phyloP scores from a whole-genome alignment of 106 monocot species.

The Hemerocallis citrina region DNA sequence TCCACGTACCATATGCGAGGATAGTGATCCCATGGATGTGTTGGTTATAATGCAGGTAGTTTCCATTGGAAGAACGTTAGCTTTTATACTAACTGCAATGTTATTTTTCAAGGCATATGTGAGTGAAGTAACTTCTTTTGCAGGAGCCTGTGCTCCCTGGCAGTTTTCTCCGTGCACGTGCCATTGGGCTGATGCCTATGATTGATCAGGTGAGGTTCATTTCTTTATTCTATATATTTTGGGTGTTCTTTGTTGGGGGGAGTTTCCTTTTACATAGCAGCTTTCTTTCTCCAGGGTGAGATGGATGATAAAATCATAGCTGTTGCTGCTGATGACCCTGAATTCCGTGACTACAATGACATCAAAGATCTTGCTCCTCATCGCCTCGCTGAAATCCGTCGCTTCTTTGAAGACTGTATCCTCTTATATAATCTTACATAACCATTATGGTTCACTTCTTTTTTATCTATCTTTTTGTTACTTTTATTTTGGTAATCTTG shows the following conservation, averaged over 20 bases:
- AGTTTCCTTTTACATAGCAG: background rate
- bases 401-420: constrained; percentile 85
- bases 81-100: too few relatives aligned
- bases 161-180: constrained; percentile 62
- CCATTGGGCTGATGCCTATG: constrained; percentile 85
- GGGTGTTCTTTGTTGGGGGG: background rate
- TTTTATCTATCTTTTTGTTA: background rate
- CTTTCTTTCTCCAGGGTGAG: constrained; percentile 34
- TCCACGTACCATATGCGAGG: constrained; percentile 68
- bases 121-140: too few relatives aligned
- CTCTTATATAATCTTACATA: background rate
- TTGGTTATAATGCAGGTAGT: constrained; percentile 68
- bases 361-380: constrained; percentile 69
- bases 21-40: constrained; percentile 71
- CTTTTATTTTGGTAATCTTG: background rate
- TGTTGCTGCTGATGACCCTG: constrained; percentile 68
- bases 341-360: constrained; percentile 60
- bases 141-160: constrained; percentile 69
- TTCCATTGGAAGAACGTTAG: background rate
- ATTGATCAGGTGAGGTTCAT: constrained; percentile 52
- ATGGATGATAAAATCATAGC: constrained; percentile 79
- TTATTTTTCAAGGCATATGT: too few relatives aligned
- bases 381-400: constrained; percentile 67
- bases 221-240: background rate
- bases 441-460: background rate